Evolutionary conservation across 192 early-diverging fungal species (phyloP).

Genomic region (Lobosporangium transversale): DNA sequence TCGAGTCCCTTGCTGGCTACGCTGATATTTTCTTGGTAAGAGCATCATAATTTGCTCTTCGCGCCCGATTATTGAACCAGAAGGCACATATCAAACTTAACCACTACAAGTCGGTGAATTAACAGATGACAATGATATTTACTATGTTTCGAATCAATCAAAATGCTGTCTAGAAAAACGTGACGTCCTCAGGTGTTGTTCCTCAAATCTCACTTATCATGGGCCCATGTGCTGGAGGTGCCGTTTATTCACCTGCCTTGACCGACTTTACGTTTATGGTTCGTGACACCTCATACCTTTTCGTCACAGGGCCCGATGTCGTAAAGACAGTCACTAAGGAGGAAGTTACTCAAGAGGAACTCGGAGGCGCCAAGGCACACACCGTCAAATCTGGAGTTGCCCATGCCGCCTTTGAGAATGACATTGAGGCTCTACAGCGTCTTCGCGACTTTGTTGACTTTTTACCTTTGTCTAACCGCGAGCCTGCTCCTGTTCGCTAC

Average conservation of each 20-base stretch:
- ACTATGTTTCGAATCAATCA: too few relatives aligned
- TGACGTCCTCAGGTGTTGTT: slow-evolving; percentile 90
- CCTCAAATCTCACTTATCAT: slow-evolving; percentile 97
- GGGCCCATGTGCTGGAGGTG: slow-evolving; percentile 98
- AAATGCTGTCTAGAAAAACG: slow-evolving; percentile 76
- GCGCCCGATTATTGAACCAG: too few relatives aligned
- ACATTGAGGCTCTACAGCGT: slow-evolving; percentile 85
- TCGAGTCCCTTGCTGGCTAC: slow-evolving; percentile 94
- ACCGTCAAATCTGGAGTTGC: slow-evolving; percentile 93
- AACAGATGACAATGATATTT: too few relatives aligned
- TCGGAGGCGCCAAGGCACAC: slow-evolving; percentile 92
- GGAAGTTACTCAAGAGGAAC: slow-evolving; percentile 91
- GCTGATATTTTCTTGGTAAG: slow-evolving; percentile 91
- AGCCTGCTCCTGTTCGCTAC: slow-evolving; percentile 67
- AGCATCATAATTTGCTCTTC: neutral
- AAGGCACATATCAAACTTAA: too few relatives aligned
- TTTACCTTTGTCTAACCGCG: slow-evolving; percentile 86
- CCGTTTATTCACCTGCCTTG: slow-evolving; percentile 96
- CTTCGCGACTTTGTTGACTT: slow-evolving; percentile 90
- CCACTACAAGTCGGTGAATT: too few relatives aligned
- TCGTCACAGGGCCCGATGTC: slow-evolving; percentile 97
- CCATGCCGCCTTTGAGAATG: slow-evolving; percentile 93
- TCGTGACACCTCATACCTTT: slow-evolving; percentile 92
- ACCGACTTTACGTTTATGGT: slow-evolving; percentile 99
- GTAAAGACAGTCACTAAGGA: slow-evolving; percentile 97